Conservation (phyloP, 108 stramenopile genomes). For the Poteriospumella lacustris region DNA sequence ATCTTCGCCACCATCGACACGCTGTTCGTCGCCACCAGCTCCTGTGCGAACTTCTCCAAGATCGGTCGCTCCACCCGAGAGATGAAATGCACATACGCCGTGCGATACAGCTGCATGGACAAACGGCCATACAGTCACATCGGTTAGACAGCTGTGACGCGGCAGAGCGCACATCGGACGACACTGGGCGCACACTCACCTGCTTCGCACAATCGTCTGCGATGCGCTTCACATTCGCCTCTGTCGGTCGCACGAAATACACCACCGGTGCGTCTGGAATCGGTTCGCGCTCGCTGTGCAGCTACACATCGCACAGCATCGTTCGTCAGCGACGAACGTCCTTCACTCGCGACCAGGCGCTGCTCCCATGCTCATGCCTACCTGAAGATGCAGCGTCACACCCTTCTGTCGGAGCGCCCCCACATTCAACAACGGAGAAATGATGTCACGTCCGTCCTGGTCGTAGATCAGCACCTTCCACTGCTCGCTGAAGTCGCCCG, state of each 20-base stretch:
- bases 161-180: too few relatives aligned
- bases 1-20: conserved; percentile 69
- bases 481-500: conserved; percentile 48
- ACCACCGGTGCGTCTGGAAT: conserved; percentile 88
- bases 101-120: conserved; percentile 63
- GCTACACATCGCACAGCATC: too few relatives aligned
- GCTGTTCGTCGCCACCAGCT: conserved; percentile 60
- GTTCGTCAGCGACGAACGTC: too few relatives aligned
- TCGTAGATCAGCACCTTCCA: conserved; percentile 99
- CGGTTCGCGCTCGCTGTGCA: conserved; percentile 23
- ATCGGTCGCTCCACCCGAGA: conserved; percentile 72
- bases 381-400: conserved; percentile 88
- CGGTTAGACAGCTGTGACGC: too few relatives aligned
- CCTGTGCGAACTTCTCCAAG: conserved; percentile 88
- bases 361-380: conserved; percentile 43
- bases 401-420: conserved; percentile 84
- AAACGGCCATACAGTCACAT: background rate
- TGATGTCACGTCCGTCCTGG: conserved; percentile 79
- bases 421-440: conserved; percentile 87
- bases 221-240: conserved; percentile 76
- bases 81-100: conserved; percentile 74
- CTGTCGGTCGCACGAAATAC: conserved; percentile 88
- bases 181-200: too few relatives aligned
- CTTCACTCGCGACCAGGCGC: too few relatives aligned
- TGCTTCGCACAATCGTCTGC: conserved; percentile 68